Evolutionary conservation across 768 basidiomycete genomes (phyloP).

Genomic region (Lenzites betulinus): DNA sequence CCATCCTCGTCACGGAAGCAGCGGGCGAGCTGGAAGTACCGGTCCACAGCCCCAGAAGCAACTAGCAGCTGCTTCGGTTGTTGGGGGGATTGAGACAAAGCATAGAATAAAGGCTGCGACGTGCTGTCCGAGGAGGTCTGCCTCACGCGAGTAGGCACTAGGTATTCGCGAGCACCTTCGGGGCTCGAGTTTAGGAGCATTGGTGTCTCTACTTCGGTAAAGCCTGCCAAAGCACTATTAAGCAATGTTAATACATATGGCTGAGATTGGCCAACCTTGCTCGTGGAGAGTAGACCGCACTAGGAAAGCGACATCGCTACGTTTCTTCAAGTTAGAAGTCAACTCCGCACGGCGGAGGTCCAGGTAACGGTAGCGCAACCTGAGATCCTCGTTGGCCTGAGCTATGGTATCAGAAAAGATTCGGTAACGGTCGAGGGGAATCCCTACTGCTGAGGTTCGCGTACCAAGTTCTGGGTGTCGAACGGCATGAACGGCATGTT

Average conservation of each 20-base stretch:
- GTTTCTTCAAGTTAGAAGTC: constrained; percentile 76
- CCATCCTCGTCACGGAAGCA: constrained; percentile 98
- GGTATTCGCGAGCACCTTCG: constrained; percentile 92
- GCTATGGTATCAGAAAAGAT: constrained; percentile 11
- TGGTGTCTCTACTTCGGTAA: constrained; percentile 93
- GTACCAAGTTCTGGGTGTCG: constrained; percentile 71
- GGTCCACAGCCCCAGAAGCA: constrained; percentile 85
- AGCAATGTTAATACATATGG: neutral
- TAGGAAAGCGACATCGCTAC: constrained; percentile 80
- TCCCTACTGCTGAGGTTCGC: constrained; percentile 29
- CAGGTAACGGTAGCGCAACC: constrained; percentile 83
- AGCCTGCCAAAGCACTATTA: constrained; percentile 50
- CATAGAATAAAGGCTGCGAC: constrained; percentile 64
- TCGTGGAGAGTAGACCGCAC: constrained; percentile 73
- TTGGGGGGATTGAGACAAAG: constrained; percentile 92
- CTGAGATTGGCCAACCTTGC: constrained; percentile 52
- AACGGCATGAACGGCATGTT: constrained; percentile 86
- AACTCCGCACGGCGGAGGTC: constrained; percentile 81
- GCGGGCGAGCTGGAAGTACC: constrained; percentile 89
- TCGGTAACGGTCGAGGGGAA: neutral
- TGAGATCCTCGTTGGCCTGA: constrained; percentile 84
- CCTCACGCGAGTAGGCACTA: constrained; percentile 75
- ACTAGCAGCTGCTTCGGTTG: constrained; percentile 95
- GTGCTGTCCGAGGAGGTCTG: constrained; percentile 29
- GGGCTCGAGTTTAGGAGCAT: constrained; percentile 88